Conservation (phyloP, 805 yeast genomes). For the Metschnikowia dekortorum region DNA sequence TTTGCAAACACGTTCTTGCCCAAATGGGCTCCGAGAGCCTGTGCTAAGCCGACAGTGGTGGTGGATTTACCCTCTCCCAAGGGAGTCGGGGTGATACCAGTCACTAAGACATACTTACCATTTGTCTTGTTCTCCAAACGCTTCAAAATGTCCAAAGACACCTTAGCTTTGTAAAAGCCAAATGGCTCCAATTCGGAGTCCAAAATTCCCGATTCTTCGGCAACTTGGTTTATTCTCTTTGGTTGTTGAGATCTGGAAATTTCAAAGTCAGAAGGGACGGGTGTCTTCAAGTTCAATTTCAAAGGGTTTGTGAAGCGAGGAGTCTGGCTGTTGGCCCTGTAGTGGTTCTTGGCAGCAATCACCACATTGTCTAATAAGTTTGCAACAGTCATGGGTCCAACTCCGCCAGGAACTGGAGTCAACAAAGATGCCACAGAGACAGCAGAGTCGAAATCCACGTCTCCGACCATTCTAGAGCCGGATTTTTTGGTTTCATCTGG, state of each 20-base stretch:
- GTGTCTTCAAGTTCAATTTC: conserved; percentile 50
- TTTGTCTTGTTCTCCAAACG: conserved; percentile 56
- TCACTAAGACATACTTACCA: conserved; percentile 71
- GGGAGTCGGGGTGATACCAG: conserved; percentile 85
- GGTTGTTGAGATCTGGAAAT: conserved; percentile 75
- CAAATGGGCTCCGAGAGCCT: conserved; percentile 75
- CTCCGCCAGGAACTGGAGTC: conserved; percentile 93
- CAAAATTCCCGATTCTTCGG: conserved; percentile 63
- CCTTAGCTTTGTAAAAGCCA: conserved; percentile 76
- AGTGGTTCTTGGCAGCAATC: conserved; percentile 57
- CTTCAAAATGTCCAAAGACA: conserved; percentile 57
- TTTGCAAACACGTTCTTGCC: conserved; percentile 68
- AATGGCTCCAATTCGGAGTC: conserved; percentile 68
- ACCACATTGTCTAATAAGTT: conserved; percentile 71
- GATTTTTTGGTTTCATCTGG: conserved; percentile 62
- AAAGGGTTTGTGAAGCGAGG: conserved; percentile 51
- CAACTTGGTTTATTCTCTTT: conserved; percentile 63
- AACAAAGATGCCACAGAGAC: conserved; percentile 53
- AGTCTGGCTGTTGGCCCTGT: conserved; percentile 35
- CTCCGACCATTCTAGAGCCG: conserved; percentile 74
- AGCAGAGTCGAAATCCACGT: conserved; percentile 62
- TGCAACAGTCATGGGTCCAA: conserved; percentile 90
- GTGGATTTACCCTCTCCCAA: conserved; percentile 85
- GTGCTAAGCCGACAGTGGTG: conserved; percentile 78
- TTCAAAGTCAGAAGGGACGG: conserved; percentile 79